Evolutionary conservation across 177 flowering plant species (phyloP), one percentile per base, ranked within the genome.

Genomic region (Vitis hybrid): DNA sequence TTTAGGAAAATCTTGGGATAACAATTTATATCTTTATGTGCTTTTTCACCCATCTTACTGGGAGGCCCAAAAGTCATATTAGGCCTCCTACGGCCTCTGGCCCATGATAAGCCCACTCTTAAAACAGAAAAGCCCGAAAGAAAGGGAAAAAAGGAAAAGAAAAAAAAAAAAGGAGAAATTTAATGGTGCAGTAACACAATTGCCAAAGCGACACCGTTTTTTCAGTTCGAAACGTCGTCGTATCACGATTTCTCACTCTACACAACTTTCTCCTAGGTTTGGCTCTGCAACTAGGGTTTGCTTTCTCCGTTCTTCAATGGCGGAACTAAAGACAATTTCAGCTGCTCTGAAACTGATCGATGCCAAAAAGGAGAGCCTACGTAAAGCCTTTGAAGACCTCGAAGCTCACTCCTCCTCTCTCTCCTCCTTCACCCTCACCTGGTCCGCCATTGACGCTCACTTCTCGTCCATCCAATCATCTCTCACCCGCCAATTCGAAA

Each of bases 361-460:
- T 64, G 12, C 14, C n/a, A 91, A 85, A 74, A 91, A 84, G 73
- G 78, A 79, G 17, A 72, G 66, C 40, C 87, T 91, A 21, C 82
- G 77, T 40, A 77, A 80, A 62, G 88, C 97, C 2, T 86, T 81
- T 69, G 85, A 87, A 32, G 81, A 79, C 6, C 80, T 90, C 18
- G 80, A 80, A 70, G 19, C 87, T 15, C 84, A 81, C 46, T 81
- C 91, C n/a, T 73, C 82, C 12, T 72, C 75, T 27, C 78, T 82
- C 61, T 72, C 86, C 11, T 80, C 86, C 49, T 81, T 81, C 81
- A 63, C 79, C 55, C 79, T 92, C 83, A 67, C 81, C 54, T 92
- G 97, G 97, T 55, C 82, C 56, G 92, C 89, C 56, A 58, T 90
- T 65, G 92, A 90, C 24, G 64, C 82, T 10, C 84, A 91, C 83